phyloP scores from a whole-genome alignment of 2,329 filamentous ascomycete genomes.

The Exserohilum rostratum region DNA sequence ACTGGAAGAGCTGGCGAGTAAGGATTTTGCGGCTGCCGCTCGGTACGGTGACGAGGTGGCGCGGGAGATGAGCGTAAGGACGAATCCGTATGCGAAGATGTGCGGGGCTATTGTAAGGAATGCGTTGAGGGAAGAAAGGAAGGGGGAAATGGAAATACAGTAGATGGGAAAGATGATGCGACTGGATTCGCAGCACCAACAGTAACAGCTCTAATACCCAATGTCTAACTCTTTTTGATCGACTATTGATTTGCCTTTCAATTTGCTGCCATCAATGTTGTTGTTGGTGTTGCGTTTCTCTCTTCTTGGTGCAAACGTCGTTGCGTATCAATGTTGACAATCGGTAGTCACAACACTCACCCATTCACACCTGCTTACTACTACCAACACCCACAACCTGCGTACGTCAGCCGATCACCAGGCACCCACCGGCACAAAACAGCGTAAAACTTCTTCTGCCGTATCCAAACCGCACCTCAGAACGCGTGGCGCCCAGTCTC shows the following conservation, averaged over 20 bases:
- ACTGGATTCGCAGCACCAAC: too few relatives aligned
- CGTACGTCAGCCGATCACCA: neutral
- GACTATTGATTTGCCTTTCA: too few relatives aligned
- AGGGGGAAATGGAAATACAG: neutral
- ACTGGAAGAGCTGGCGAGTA: slow-evolving; percentile 62
- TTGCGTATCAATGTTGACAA: neutral
- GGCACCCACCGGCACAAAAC: neutral
- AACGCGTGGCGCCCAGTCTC: neutral
- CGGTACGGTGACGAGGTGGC: slow-evolving; percentile 63
- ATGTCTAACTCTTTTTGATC: too few relatives aligned
- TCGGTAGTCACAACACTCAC: neutral
- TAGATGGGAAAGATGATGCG: too few relatives aligned
- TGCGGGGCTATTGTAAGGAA: slow-evolving; percentile 67
- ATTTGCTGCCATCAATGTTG: too few relatives aligned
- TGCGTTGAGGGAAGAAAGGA: slow-evolving; percentile 61
- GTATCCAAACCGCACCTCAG: neutral
- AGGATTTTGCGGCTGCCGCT: slow-evolving; percentile 61
- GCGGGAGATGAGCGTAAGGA: slow-evolving; percentile 63
- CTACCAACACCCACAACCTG: neutral
- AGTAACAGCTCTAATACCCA: too few relatives aligned
- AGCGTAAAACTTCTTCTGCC: neutral
- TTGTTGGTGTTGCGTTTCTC: too few relatives aligned
- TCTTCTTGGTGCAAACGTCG: too few relatives aligned
- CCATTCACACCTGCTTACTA: too few relatives aligned
- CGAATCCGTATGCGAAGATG: slow-evolving; percentile 68